A percentile compares a stretch with the other conserved stretches of the same genome.
These are phyloP conservation scores for Xylaria sp. DNA, from an alignment of 2,329 filamentous ascomycete genomes.

Conservation along the genomic window DNA sequence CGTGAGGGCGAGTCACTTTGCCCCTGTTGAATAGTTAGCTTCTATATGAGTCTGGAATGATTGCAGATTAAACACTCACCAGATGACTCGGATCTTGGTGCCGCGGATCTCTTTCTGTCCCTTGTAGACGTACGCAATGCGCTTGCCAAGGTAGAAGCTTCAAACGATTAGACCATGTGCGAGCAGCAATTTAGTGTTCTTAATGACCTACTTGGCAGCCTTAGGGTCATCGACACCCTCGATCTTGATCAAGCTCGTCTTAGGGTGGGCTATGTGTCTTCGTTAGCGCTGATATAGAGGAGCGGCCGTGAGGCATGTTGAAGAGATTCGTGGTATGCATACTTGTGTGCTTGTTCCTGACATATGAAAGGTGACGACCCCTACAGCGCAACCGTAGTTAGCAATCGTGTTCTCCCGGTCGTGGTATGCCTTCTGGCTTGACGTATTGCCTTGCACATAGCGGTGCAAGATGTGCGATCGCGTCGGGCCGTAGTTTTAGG, in stretches of 20 bases:
- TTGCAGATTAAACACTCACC: slow-evolving; percentile 50
- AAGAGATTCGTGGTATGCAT: slow-evolving; percentile 22
- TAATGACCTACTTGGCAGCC: slow-evolving; percentile 79
- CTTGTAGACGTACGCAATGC: slow-evolving; percentile 98
- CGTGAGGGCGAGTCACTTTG: slow-evolving; percentile 96
- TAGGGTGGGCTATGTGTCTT: slow-evolving; percentile 89
- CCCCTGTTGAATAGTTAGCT: slow-evolving; percentile 61
- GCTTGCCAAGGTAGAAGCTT: slow-evolving; percentile 98
- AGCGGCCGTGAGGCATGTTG: slow-evolving; percentile 1
- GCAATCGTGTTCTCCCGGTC: slow-evolving; percentile 24
- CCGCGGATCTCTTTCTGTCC: slow-evolving; percentile 94
- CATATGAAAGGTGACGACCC: slow-evolving; percentile 96
- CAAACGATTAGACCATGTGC: slow-evolving; percentile 39
- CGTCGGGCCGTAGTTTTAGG: slow-evolving; percentile 19
- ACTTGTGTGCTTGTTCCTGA: slow-evolving; percentile 61
- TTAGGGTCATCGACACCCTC: slow-evolving; percentile 94
- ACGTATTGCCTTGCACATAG: slow-evolving; percentile 19
- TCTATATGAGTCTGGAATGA: neutral
- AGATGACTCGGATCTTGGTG: slow-evolving; percentile 99
- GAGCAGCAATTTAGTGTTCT: slow-evolving; percentile 5
- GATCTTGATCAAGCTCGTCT: slow-evolving; percentile 96
- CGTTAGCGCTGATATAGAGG: slow-evolving; percentile 64
- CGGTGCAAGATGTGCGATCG: slow-evolving; percentile 15
- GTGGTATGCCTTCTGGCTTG: slow-evolving; percentile 13
- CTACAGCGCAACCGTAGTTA: slow-evolving; percentile 58